These are phyloP conservation scores for Camelina hispida DNA, from an alignment of 345 rosid species.

Conservation along the genomic window DNA sequence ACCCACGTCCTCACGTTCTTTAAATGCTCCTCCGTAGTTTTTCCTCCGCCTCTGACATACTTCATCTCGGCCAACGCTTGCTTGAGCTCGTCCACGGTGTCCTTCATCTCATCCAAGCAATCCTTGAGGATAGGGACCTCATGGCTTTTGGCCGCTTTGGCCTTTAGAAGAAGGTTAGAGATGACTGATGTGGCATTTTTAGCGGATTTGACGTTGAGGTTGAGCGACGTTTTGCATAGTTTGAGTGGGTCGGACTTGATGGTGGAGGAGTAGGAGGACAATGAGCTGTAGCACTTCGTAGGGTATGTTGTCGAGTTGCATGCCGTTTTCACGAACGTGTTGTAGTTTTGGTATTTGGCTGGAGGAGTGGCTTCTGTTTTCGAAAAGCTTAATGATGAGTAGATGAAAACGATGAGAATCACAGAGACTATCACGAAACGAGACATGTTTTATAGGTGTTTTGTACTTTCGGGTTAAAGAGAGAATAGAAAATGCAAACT, in stretches of 20 bases:
- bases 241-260: slow-evolving; percentile 58
- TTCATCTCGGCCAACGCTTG: slow-evolving; percentile 51
- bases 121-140: slow-evolving; percentile 54
- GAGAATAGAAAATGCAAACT: not conserved
- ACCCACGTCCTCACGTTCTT: slow-evolving; percentile 62
- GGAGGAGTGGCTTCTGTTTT: slow-evolving; percentile 39
- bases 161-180: slow-evolving; percentile 40
- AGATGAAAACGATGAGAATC: slow-evolving; percentile 31
- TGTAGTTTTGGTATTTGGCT: slow-evolving; percentile 45
- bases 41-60: slow-evolving; percentile 22
- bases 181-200: slow-evolving; percentile 39
- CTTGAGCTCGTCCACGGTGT: slow-evolving; percentile 63
- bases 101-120: slow-evolving; percentile 52
- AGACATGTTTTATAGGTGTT: slow-evolving; percentile 34
- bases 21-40: slow-evolving; percentile 43
- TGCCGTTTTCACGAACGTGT: slow-evolving; percentile 50
- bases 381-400: slow-evolving; percentile 8
- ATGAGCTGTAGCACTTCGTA: slow-evolving; percentile 52
- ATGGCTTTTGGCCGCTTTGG: slow-evolving; percentile 32
- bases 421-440: slow-evolving; percentile 28
- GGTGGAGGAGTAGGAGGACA: slow-evolving; percentile 53
- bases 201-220: slow-evolving; percentile 52
- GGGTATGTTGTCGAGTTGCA: slow-evolving; percentile 70
- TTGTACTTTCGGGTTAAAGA: not conserved
- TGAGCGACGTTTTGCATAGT: slow-evolving; percentile 60